Evolutionary conservation across 208 protist species (phyloP).

Genomic region (Angomonas deanei): DNA sequence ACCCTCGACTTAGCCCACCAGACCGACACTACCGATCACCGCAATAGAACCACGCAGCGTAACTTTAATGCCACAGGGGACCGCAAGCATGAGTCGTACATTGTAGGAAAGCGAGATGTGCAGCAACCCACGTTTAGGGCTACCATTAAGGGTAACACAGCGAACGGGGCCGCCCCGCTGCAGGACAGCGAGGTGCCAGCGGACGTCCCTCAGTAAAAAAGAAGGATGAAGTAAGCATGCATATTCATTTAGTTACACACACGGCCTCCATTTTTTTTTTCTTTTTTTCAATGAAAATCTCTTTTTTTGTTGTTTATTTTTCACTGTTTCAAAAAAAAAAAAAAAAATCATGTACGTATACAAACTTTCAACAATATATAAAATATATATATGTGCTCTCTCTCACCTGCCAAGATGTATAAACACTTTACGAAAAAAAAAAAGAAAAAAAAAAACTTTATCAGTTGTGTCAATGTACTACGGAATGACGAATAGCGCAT

Average conservation of each 20-base stretch:
- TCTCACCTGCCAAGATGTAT: too few species aligned
- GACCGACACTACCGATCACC: constrained; percentile 51
- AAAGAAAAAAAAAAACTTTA: constrained; percentile 1
- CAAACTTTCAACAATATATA: background rate
- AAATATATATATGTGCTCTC: background rate
- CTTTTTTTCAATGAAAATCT: background rate
- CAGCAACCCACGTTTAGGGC: constrained; percentile 53
- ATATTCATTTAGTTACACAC: background rate
- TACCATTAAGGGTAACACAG: constrained; percentile 4
- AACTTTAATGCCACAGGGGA: constrained; percentile 52
- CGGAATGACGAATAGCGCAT: too few species aligned
- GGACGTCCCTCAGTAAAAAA: background rate
- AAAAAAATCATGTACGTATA: background rate
- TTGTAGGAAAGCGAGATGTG: constrained; percentile 62
- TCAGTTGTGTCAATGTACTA: too few species aligned
- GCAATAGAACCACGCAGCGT: constrained; percentile 52
- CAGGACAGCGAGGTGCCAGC: background rate
- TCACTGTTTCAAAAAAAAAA: background rate
- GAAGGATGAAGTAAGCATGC: background rate
- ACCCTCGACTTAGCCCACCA: constrained; percentile 65
- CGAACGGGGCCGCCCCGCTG: too few species aligned
- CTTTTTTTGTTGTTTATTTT: background rate
- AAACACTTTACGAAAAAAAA: too few species aligned
- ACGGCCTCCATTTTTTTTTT: too few species aligned
- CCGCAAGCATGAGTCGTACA: constrained; percentile 49